These are phyloP conservation scores for Metarhizium humberi DNA, from an alignment of 2,329 filamentous ascomycete genomes.

Conservation along the genomic window DNA sequence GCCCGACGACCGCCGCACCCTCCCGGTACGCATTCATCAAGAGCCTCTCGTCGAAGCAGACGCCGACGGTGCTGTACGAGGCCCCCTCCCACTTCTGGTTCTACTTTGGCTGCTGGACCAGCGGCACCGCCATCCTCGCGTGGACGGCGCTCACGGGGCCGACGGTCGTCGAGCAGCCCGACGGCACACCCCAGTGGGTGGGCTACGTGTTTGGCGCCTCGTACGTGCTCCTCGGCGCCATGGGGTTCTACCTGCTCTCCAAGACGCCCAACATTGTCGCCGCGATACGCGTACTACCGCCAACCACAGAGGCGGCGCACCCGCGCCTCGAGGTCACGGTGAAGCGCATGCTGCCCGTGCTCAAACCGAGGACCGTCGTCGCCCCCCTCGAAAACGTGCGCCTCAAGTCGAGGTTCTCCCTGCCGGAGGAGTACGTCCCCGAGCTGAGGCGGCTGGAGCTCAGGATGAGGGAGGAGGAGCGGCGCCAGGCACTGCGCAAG, in stretches of 20 bases:
- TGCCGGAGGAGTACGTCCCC: constrained; percentile 28
- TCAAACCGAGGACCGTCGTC: constrained; percentile 32
- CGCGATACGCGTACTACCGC: constrained; percentile 46
- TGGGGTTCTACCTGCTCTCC: constrained; percentile 51
- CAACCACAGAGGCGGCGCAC: constrained; percentile 14
- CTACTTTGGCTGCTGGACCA: constrained; percentile 48
- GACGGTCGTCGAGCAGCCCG: constrained; percentile 26
- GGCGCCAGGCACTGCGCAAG: constrained; percentile 30
- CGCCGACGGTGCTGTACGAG: constrained; percentile 53
- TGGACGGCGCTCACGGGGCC: constrained; percentile 27
- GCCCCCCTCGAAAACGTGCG: constrained; percentile 23
- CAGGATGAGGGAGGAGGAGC: constrained; percentile 26
- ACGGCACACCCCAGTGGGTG: constrained; percentile 46
- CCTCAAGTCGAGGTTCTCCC: constrained; percentile 28
- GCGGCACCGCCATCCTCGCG: constrained; percentile 32
- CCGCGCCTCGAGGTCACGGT: constrained; percentile 44
- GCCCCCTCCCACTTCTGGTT: constrained; percentile 55
- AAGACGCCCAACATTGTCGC: constrained; percentile 50
- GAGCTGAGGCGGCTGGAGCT: constrained; percentile 21
- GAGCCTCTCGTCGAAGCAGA: constrained; percentile 44
- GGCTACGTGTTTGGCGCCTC: constrained; percentile 46
- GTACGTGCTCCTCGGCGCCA: constrained; percentile 48
- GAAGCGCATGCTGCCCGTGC: constrained; percentile 39
- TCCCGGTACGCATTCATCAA: constrained; percentile 39
- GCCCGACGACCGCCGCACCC: constrained; percentile 11